Evolutionary conservation across 1,284 basidiomycete species (phyloP), one percentile per base, ranked within the genome.

Genomic region (Tausonia pullulans): DNA sequence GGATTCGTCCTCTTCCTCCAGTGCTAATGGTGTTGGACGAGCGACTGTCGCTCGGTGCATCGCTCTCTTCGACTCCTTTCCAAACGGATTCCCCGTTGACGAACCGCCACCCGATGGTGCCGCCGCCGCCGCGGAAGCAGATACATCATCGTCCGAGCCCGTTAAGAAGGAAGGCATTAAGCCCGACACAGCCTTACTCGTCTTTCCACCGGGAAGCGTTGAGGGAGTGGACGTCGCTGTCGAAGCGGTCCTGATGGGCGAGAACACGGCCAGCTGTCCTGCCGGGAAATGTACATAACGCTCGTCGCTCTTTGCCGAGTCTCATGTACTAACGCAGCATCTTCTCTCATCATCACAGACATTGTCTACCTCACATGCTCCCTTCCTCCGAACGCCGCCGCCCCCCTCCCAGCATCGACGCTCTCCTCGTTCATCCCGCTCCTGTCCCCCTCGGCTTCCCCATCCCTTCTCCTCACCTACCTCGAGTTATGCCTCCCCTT

Each of bases 221-320:
- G 76, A 74, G 39, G 83, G 81, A 3, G 81, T 83, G 6, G 65
- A 72, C 0, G 76, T 74, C 0, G 75, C 87, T 1, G 89, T 87
- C 2, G 84, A 85, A 58, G 85, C 81, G 0, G 76, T 94, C 59
- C 77, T 90, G 60, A 86, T 87, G 52, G 95, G 94, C 6, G 84
- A 89, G 71, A 87, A 86, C 8, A 91, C 88, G 0, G 83, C 94
- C 76, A 87, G 88, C 7, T 84, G 90, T 63, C 95, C 95, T 0
- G 78, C 81, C 62, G 89, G 86, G 2, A 87, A 87, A 81, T 88
- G 91, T 91, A 74, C 72, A 84, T 74, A 50, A 5, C 52, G 51
- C 39, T 49, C 3, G 41, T 75, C 75, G 1, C 14, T 6, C 8
- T 14, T 49, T 10, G 39, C 40, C 48, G 14, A 44, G n/a, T 8